Evolutionary conservation across 192 early-diverging fungal genomes (phyloP).

Genomic region (Radiomyces spectabilis): DNA sequence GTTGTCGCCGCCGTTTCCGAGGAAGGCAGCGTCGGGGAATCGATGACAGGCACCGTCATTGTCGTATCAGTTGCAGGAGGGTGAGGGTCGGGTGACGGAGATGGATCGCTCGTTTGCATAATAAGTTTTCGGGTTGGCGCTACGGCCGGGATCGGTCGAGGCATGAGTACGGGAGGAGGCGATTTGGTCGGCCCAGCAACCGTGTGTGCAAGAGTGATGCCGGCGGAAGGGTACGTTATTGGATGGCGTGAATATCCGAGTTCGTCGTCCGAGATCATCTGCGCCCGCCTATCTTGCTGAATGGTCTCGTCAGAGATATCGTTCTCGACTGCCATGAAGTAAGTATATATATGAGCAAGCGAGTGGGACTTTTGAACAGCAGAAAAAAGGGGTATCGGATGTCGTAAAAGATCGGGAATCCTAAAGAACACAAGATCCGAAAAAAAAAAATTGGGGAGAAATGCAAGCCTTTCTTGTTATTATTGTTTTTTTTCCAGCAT

Average conservation of each 20-base stretch:
- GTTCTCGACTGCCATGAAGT: no score
- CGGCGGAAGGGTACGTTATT: not conserved
- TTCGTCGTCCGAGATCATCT: no score
- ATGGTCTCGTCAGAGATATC: constrained; percentile 1
- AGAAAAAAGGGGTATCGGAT: no score
- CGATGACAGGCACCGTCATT: not conserved
- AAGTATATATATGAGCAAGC: no score
- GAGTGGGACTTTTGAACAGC: no score
- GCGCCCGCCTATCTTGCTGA: no score
- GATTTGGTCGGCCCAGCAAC: constrained; percentile 2
- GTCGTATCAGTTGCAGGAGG: not conserved
- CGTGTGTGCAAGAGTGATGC: no score
- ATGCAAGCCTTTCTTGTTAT: no score
- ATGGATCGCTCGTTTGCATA: not conserved
- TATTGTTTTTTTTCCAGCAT: no score
- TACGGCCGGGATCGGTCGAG: not conserved
- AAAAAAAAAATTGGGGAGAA: no score
- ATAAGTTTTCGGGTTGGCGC: not conserved
- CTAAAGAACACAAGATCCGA: no score
- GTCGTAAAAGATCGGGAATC: no score
- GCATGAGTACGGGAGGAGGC: not conserved
- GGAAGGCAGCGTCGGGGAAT: not conserved
- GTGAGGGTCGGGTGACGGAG: not conserved
- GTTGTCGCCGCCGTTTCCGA: not conserved
- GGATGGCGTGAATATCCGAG: not conserved